A percentile compares a stretch with the other conserved stretches of the same genome.
Conservation (phyloP, 139 green algal genomes). For the Chlamydomonas sphaeroides region DNA sequence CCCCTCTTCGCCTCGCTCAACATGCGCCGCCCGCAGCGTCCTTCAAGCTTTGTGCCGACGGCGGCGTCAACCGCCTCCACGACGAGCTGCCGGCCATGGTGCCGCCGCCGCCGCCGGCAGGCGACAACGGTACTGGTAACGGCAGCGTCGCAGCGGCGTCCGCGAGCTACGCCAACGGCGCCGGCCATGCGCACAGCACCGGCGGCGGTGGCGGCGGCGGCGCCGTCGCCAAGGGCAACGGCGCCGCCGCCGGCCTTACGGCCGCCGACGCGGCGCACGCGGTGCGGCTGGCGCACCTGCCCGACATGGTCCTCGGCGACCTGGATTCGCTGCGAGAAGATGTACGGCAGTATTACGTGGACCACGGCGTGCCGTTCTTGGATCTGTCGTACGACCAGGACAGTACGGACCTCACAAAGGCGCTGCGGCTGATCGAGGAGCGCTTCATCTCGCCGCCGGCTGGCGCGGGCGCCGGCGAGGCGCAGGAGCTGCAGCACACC, state of each 20-base stretch:
- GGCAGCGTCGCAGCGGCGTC: slow-evolving; percentile 8
- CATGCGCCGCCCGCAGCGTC: slow-evolving; percentile 63
- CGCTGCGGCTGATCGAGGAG: slow-evolving; percentile 62
- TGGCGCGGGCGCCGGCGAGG: no score
- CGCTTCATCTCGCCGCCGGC: not conserved
- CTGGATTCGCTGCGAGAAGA: slow-evolving; percentile 83
- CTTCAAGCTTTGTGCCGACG: slow-evolving; percentile 88
- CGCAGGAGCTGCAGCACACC: no score
- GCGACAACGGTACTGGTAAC: no score
- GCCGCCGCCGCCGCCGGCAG: slow-evolving; percentile 34
- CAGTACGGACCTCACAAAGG: slow-evolving; percentile 92
- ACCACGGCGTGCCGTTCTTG: slow-evolving; percentile 61
- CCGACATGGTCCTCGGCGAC: slow-evolving; percentile 86
- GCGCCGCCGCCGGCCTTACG: not conserved
- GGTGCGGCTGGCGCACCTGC: slow-evolving; percentile 56
- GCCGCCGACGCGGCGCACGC: no score
- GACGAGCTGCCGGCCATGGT: slow-evolving; percentile 76
- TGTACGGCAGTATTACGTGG: slow-evolving; percentile 63
- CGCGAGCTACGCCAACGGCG: not conserved
- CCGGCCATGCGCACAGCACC: not conserved
- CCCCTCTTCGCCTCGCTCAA: no score
- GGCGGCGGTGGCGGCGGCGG: not conserved
- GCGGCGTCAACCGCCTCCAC: slow-evolving; percentile 91
- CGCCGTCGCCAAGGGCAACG: not conserved
- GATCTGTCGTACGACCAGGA: slow-evolving; percentile 89